A percentile compares a stretch with the other conserved stretches of the same genome.
Conservation (phyloP, 108 stramenopile species). For the Licmophora abbreviata region DNA sequence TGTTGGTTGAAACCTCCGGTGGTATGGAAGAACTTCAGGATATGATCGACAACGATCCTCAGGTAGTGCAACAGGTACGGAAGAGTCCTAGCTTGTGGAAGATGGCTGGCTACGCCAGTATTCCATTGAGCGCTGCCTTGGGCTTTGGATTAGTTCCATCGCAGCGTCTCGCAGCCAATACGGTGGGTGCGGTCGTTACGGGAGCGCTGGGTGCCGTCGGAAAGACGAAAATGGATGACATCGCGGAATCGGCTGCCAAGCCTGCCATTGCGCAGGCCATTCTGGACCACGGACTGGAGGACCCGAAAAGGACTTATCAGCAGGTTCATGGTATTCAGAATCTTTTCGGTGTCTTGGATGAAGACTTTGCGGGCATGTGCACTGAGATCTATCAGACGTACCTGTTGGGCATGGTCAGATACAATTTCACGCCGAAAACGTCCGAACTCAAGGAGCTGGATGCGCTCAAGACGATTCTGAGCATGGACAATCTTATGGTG, state of each 20-base stretch:
- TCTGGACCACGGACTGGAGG: constrained; percentile 33
- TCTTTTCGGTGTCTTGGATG: constrained; percentile 22
- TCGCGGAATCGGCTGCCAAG: constrained; percentile 30
- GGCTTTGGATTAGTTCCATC: constrained; percentile 39
- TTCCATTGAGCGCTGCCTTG: constrained; percentile 44
- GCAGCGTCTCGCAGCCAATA: constrained; percentile 34
- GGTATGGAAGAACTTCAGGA: constrained; percentile 46
- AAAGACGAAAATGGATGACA: constrained; percentile 29
- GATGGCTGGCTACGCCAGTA: constrained; percentile 34
- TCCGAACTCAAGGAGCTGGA: constrained; percentile 68
- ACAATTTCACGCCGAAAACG: constrained; percentile 48
- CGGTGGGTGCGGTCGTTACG: constrained; percentile 38
- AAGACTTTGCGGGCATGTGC: constrained; percentile 57
- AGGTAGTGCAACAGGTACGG: constrained; percentile 7
- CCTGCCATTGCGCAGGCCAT: constrained; percentile 53
- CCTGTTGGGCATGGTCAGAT: constrained; percentile 71
- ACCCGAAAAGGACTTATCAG: constrained; percentile 14
- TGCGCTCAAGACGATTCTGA: constrained; percentile 31
- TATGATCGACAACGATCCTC: constrained; percentile 18
- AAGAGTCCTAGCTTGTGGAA: constrained; percentile 39
- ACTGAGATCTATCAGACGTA: constrained; percentile 56
- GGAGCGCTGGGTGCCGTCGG: constrained; percentile 49
- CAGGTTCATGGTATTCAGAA: constrained; percentile 27
- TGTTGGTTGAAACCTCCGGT: constrained; percentile 27
- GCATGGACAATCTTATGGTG: constrained; percentile 57